A percentile compares a stretch with the other conserved stretches of the same genome.
These are phyloP conservation scores for Trichoderma breve DNA, from an alignment of 2,329 filamentous ascomycete species.

Conservation along the genomic window DNA sequence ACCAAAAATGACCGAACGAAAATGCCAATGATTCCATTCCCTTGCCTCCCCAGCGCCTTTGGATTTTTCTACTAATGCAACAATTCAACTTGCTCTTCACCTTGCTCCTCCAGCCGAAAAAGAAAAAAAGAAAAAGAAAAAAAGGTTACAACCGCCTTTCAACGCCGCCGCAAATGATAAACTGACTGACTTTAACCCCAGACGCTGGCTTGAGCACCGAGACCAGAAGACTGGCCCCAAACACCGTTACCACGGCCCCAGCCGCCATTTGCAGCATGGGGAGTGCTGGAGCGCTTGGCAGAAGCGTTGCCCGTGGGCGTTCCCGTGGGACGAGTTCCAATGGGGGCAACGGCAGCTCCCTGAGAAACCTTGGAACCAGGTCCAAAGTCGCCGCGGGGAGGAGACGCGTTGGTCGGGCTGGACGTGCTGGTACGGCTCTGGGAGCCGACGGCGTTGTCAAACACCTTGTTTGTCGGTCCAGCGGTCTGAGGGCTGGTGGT, in stretches of 20 bases:
- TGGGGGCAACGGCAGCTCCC: slow-evolving; percentile 75
- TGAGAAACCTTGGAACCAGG: slow-evolving; percentile 52
- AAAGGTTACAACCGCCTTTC: not conserved
- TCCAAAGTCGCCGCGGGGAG: slow-evolving; percentile 61
- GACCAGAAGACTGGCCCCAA: slow-evolving; percentile 78
- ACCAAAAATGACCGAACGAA: slow-evolving; percentile 26
- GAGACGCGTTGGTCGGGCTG: slow-evolving; percentile 75
- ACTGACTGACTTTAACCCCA: slow-evolving; percentile 66
- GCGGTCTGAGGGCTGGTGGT: slow-evolving; percentile 77
- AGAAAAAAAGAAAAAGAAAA: not conserved
- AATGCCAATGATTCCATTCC: slow-evolving; percentile 26
- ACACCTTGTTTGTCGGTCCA: slow-evolving; percentile 54
- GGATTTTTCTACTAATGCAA: slow-evolving; percentile 28
- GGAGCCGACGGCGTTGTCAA: slow-evolving; percentile 54
- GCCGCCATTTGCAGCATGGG: slow-evolving; percentile 80
- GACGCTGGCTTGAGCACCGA: slow-evolving; percentile 87
- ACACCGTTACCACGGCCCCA: slow-evolving; percentile 81
- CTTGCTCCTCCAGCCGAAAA: not conserved
- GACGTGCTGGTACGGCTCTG: slow-evolving; percentile 80
- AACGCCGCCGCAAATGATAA: slow-evolving; percentile 8
- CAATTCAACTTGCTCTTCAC: slow-evolving; percentile 8
- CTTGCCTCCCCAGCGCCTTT: slow-evolving; percentile 28
- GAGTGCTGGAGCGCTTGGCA: slow-evolving; percentile 81
- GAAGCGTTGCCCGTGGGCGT: slow-evolving; percentile 50
- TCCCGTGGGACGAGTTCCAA: slow-evolving; percentile 79